A percentile compares a stretch with the other conserved stretches of the same genome.
phyloP scores from a whole-genome alignment of 2,329 filamentous ascomycete genomes.

The Cytospora piceicola region DNA sequence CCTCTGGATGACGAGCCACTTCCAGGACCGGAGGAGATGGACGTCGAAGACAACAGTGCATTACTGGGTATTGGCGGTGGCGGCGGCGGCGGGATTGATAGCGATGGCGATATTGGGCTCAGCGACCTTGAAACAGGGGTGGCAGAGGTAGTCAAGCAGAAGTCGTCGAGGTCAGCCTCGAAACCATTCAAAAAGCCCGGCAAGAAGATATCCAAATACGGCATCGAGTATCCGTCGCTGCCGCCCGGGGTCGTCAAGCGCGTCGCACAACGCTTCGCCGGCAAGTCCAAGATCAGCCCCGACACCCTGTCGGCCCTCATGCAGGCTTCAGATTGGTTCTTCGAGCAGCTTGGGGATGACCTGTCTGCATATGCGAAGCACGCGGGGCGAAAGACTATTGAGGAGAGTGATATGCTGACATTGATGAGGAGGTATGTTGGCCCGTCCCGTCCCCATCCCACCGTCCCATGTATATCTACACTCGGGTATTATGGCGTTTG shows the following conservation, averaged over 20 bases:
- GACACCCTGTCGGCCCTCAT: constrained; percentile 76
- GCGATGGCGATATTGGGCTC: constrained; percentile 33
- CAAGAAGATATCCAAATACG: constrained; percentile 69
- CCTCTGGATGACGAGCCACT: constrained; percentile 14
- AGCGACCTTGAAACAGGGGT: constrained; percentile 20
- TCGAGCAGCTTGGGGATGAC: constrained; percentile 84
- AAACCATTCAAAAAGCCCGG: constrained; percentile 43
- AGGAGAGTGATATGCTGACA: constrained; percentile 80
- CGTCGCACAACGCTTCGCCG: constrained; percentile 71
- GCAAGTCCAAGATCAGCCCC: constrained; percentile 70
- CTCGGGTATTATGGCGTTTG: constrained; percentile 27
- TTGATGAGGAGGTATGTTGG: constrained; percentile 77
- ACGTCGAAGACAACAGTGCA: neutral
- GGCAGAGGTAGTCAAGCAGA: constrained; percentile 3
- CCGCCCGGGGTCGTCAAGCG: constrained; percentile 75
- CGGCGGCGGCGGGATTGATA: constrained; percentile 31
- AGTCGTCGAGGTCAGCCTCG: constrained; percentile 16
- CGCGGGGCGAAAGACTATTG: constrained; percentile 80
- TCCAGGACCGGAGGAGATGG: constrained; percentile 6
- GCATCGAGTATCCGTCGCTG: constrained; percentile 75
- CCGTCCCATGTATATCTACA: constrained; percentile 7
- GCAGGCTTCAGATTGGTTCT: constrained; percentile 88
- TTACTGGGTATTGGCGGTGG: constrained; percentile 13
- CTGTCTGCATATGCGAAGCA: constrained; percentile 79
- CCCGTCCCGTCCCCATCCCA: constrained; percentile 19